Evolutionary conservation across 2,329 filamentous ascomycete species (phyloP).

Genomic region (Anisogramma anomala): DNA sequence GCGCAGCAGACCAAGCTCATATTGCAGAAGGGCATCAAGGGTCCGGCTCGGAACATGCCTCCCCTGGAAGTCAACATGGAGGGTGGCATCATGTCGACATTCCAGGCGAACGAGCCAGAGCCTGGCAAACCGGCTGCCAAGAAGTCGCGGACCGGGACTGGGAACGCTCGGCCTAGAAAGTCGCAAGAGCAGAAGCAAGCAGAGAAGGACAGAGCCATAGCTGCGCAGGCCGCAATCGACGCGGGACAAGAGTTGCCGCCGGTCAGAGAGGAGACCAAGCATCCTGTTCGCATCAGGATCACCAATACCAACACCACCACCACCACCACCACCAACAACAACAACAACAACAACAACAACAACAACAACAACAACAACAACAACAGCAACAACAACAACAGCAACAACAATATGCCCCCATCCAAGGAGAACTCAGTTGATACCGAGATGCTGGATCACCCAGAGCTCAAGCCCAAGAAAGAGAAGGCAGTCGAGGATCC

Average conservation of each 20-base stretch:
- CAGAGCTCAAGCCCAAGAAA: slow-evolving; percentile 39
- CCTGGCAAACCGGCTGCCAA: slow-evolving; percentile 36
- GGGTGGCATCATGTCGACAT: slow-evolving; percentile 74
- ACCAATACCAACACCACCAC: slow-evolving; percentile 43
- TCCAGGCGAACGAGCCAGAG: slow-evolving; percentile 56
- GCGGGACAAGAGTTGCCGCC: slow-evolving; percentile 52
- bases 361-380: too few relatives aligned
- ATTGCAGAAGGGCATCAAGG: slow-evolving; percentile 77
- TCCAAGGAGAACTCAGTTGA: slow-evolving; percentile 23
- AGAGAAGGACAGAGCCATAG: slow-evolving; percentile 73
- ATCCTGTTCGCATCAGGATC: slow-evolving; percentile 48
- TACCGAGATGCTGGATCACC: slow-evolving; percentile 25
- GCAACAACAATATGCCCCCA: too few relatives aligned
- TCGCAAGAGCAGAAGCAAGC: slow-evolving; percentile 74
- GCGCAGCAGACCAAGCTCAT: slow-evolving; percentile 81
- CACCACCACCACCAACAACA: too few relatives aligned
- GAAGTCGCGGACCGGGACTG: slow-evolving; percentile 40
- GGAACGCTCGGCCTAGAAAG: slow-evolving; percentile 69
- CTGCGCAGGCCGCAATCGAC: slow-evolving; percentile 73
- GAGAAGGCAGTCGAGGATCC: slow-evolving; percentile 35
- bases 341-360: too few relatives aligned
- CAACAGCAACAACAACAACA: too few relatives aligned
- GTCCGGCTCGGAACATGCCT: slow-evolving; percentile 53
- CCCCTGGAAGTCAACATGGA: slow-evolving; percentile 71
- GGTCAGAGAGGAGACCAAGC: too few relatives aligned